phyloP scores from a whole-genome alignment of 495 filamentous ascomycete species.

The Trichoderma gamsii region DNA sequence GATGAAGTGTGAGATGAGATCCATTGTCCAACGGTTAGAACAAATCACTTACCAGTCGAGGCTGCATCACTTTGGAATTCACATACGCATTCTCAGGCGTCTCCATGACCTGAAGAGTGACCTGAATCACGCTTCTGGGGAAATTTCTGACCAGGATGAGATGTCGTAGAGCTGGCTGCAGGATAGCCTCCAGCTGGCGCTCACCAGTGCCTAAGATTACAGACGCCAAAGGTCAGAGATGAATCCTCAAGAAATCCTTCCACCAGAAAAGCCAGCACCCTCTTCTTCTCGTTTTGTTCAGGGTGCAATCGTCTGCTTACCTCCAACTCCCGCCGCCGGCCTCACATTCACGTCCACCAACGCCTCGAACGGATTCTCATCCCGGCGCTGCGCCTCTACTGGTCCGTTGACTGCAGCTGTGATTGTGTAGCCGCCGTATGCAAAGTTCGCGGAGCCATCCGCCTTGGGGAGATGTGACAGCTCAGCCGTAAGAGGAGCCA shows the following conservation, averaged over 20 bases:
- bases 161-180: conserved; percentile 60
- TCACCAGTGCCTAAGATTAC: conserved; percentile 54
- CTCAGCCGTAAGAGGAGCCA: conserved; percentile 42
- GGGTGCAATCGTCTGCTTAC: conserved; percentile 37
- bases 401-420: conserved; percentile 85
- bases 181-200: conserved; percentile 63
- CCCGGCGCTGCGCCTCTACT: conserved; percentile 80
- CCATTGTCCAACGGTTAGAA: background rate
- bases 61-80: conserved; percentile 45
- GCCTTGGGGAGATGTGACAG: conserved; percentile 60
- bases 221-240: background rate
- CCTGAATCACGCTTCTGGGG: conserved; percentile 61
- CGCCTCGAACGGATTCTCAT: conserved; percentile 85
- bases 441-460: conserved; percentile 84
- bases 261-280: conserved; percentile 17
- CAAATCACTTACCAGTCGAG: conserved; percentile 38
- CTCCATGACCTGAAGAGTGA: conserved; percentile 57
- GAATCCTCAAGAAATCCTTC: background rate
- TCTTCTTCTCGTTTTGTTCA: background rate
- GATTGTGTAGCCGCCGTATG: conserved; percentile 70
- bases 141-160: conserved; percentile 63
- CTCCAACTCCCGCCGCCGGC: conserved; percentile 76
- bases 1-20: background rate
- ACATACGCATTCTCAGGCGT: conserved; percentile 51
- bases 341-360: conserved; percentile 84